These are phyloP conservation scores for Suillus fuscotomentosus DNA, from an alignment of 768 basidiomycete genomes.

Conservation along the genomic window DNA sequence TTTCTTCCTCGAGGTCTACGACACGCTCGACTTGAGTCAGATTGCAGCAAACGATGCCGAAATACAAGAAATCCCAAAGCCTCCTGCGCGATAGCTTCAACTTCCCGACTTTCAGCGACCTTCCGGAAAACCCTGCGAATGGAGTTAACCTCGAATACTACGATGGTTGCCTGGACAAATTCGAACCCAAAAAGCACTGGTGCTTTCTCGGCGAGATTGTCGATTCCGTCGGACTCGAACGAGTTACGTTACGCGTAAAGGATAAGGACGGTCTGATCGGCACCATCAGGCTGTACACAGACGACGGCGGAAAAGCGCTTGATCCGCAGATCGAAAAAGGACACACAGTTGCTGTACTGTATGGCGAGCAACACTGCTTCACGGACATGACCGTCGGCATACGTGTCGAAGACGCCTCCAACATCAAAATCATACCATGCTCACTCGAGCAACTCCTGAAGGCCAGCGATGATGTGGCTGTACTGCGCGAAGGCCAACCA, in stretches of 20 bases:
- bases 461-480: not conserved
- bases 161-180: not conserved
- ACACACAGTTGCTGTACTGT: slow-evolving; percentile 10
- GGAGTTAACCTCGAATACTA: slow-evolving; percentile 11
- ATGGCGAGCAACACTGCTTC: slow-evolving; percentile 8
- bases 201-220: slow-evolving; percentile 33
- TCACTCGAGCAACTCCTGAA: not conserved
- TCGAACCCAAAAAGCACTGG: slow-evolving; percentile 25
- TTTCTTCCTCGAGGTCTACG: not conserved
- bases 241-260: slow-evolving; percentile 24
- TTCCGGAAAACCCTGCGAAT: slow-evolving; percentile 20
- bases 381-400: slow-evolving; percentile 4
- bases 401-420: slow-evolving; percentile 2
- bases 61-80: not conserved
- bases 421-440: slow-evolving; percentile 2
- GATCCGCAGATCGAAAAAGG: slow-evolving; percentile 1
- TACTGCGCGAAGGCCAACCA: not conserved
- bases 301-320: slow-evolving; percentile 5
- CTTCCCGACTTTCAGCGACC: slow-evolving; percentile 25
- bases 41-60: not conserved
- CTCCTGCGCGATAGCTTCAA: slow-evolving; percentile 12
- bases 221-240: slow-evolving; percentile 12
- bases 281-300: slow-evolving; percentile 23
- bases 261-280: slow-evolving; percentile 23
- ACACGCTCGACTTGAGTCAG: not conserved